These are phyloP conservation scores for Zalerion maritima DNA, from an alignment of 495 filamentous ascomycete genomes.

Conservation along the genomic window DNA sequence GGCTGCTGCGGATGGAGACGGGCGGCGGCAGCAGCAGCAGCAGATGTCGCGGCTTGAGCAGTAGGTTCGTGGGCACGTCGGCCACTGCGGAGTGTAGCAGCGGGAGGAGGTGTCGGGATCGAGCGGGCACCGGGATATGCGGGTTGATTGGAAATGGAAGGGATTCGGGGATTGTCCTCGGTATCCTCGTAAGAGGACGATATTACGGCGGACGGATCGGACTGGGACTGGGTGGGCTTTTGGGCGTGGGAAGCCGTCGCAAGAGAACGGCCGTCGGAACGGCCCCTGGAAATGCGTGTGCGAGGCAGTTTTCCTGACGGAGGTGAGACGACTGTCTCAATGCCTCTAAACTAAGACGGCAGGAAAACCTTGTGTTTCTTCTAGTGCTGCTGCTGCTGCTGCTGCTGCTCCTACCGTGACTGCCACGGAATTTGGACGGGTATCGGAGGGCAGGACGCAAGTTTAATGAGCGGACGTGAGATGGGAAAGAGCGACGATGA, in stretches of 20 bases:
- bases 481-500: too few species aligned
- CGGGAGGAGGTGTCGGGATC: conserved; percentile 2
- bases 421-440: too few species aligned
- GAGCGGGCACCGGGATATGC: conserved; percentile 15
- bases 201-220: conserved; percentile 20
- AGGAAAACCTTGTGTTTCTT: too few species aligned
- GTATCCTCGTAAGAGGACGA: conserved; percentile 2
- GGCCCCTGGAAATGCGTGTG: conserved; percentile 12
- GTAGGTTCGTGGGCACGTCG: conserved; percentile 11
- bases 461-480: too few species aligned
- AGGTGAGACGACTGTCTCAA: too few species aligned
- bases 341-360: too few species aligned
- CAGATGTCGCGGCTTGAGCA: conserved; percentile 7
- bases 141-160: conserved; percentile 22
- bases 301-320: neutral
- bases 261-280: conserved; percentile 25
- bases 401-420: too few species aligned
- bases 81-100: conserved; percentile 9
- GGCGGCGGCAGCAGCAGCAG: conserved; percentile 10
- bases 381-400: too few species aligned
- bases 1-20: conserved; percentile 17
- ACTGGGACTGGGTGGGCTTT: conserved; percentile 14
- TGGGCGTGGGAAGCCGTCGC: conserved; percentile 33
- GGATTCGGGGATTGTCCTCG: conserved; percentile 16
- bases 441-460: too few species aligned